These are phyloP conservation scores for Ganoderma lingzhi DNA, from an alignment of 1,284 basidiomycete genomes.

Conservation along the genomic window DNA sequence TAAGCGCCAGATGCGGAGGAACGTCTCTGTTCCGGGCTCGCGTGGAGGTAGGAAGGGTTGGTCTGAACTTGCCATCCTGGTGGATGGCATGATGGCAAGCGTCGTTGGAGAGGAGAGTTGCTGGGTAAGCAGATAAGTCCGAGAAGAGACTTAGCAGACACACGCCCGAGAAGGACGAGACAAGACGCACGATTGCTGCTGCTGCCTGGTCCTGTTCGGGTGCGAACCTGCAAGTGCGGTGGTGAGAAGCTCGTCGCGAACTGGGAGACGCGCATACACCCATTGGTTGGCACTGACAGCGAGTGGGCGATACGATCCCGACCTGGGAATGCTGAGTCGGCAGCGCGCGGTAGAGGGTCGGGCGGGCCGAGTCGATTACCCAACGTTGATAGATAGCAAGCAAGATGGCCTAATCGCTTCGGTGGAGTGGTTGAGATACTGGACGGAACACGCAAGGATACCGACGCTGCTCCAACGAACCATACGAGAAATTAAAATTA, in stretches of 20 bases:
- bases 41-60: not conserved
- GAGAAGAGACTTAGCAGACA: slow-evolving; percentile 18
- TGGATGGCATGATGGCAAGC: not conserved
- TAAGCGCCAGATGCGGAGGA: not conserved
- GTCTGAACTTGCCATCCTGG: slow-evolving; percentile 2
- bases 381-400: not conserved
- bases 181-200: not conserved
- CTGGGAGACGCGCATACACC: not conserved
- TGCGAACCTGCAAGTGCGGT: not conserved
- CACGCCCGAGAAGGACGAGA: slow-evolving; percentile 8
- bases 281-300: slow-evolving; percentile 4
- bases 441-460: not conserved
- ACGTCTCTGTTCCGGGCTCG: slow-evolving; percentile 2
- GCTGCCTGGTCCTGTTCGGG: slow-evolving; percentile 5
- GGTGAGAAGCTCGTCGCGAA: not conserved
- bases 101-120: not conserved
- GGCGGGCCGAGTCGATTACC: not conserved
- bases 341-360: not conserved
- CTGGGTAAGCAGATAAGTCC: slow-evolving; percentile 18
- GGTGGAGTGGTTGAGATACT: not conserved
- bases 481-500: no score
- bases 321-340: slow-evolving; percentile 3
- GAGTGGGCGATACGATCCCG: not conserved
- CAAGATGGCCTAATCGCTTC: not conserved
- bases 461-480: not conserved